Evolutionary conservation across 208 protist genomes (phyloP), one percentile per base, ranked within the genome.

Genomic region (Trypanosoma platydactyli): DNA sequence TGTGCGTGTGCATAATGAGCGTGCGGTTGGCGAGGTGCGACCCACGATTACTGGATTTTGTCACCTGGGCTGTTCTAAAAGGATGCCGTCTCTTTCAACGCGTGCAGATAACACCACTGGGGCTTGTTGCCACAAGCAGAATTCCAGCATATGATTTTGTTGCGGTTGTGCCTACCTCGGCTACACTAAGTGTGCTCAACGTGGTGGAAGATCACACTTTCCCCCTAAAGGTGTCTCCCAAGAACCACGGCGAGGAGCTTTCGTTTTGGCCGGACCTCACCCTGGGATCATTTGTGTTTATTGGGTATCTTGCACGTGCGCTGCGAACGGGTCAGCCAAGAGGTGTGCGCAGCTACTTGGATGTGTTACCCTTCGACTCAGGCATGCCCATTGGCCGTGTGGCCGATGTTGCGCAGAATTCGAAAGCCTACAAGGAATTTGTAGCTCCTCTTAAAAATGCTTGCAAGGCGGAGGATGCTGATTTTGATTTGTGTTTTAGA

Each of bases 121-220:
- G 90, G 27, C 80, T 96, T 12, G 75, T 91, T 27, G 84, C 90
- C 13, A 91, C 82, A 12, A 77, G 86, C 60, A 74, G 66, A 49
- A 96, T 96, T 59, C 86, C 88, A 5, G 83, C 84, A 61, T 94
- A 84, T 66, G 90, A 96, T 73, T 96, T 96, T 70, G 90, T 92
- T 25, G 82, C 85, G 7, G 75, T 94, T 18, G 80, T 92, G 7
- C 90, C 90, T 5, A 80, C 88, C 22, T 76, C 80, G 53, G 78
- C 90, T 29, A 92, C 87, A 25, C 79, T 89, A 54, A 94, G 90
- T 73, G 24, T 94, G 41, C 45, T 96, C 40, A 89, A 50, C 45
- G 64, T 94, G 12, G 69, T 64, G 5, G 78, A 83, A 30, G 88
- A 92, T 52, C 52, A 46, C 3, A 74, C 55, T 30, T 91, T 94